Base-by-base conservation (phyloP, 2,329 filamentous ascomycete genomes). In the Xylariaceae sp. region DNA sequence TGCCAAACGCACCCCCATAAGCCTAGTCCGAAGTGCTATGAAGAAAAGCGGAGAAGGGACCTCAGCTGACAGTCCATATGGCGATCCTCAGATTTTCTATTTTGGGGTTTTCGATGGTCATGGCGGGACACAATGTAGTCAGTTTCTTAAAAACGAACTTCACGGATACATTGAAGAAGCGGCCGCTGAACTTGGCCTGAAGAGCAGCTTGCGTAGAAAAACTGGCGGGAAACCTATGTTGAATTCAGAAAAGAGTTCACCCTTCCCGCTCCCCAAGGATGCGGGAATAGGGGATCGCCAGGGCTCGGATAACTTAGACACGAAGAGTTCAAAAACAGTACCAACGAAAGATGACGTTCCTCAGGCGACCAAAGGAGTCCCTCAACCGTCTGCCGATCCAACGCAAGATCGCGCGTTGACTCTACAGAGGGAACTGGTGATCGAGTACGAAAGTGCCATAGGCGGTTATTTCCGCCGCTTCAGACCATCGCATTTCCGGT, bases 81-180 rank as follows among this genome's bases (percentile, higher is more conserved):
- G 92, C 2, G 92, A 97, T 67, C 92, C 92, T 1, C 92, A 97
- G 69, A 86, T 97, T 35, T 99, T 99, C 72, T 99, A 97, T 71
- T 99, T 96, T 77, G 91, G 83, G 1, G 85, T 97, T 1, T 99
- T 97, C 67, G 94, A 99, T 71, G 94, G 94, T 2, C 94, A 99
- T 73, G 94, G 94, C 7, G 94, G 94, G 26, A 81, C 77, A 26
- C 88, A 96, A 69, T 97, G 94, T 71, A 91, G 90, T 56, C 85
- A 87, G 19, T 97, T 96, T 64, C 72, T 97, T 62, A 80, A 85
- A 55, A 89, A 96, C 57, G 83, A 88, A 66, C 74, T 99, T 57
- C 94, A 96, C 69, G 82, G 83, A 7, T 97, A 96, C 69, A 85
- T 99, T 37, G 92, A 99, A 71, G 80, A 89, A 61, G 83, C 90